phyloP scores from a whole-genome alignment of 495 filamentous ascomycete species.

The Penicillium antarcticum region DNA sequence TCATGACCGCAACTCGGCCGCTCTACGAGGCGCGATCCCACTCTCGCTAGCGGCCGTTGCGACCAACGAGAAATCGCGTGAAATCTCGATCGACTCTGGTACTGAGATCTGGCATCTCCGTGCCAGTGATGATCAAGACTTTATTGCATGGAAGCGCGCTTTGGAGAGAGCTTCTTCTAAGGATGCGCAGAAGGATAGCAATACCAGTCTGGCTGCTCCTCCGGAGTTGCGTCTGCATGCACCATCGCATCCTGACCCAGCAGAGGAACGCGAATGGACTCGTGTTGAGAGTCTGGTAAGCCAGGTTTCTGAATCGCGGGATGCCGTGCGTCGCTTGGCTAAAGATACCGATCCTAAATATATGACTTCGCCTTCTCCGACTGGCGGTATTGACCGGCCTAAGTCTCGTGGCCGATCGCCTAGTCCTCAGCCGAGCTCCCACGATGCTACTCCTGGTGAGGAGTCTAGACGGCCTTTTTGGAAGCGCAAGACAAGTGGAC shows the following conservation, averaged over 20 bases:
- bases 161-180: constrained; percentile 69
- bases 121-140: constrained; percentile 77
- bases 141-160: constrained; percentile 79
- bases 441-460: constrained; percentile 33
- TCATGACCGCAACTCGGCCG: constrained; percentile 85
- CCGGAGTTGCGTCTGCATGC: constrained; percentile 30
- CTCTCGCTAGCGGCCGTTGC: constrained; percentile 86
- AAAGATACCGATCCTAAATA: constrained; percentile 75
- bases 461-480: constrained; percentile 65
- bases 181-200: constrained; percentile 20
- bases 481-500: constrained; percentile 76
- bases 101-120: constrained; percentile 97
- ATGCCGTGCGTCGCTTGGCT: constrained; percentile 80
- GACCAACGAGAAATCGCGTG: constrained; percentile 77
- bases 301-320: constrained; percentile 78
- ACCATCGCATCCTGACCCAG: constrained; percentile 24
- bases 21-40: constrained; percentile 86
- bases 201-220: constrained; percentile 11
- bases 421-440: constrained; percentile 30
- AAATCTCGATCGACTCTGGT: constrained; percentile 95
- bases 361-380: constrained; percentile 21
- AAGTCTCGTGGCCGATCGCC: constrained; percentile 36
- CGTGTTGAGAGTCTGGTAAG: constrained; percentile 79
- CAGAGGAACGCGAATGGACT: constrained; percentile 80
- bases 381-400: constrained; percentile 13